phyloP scores from a whole-genome alignment of 768 basidiomycete species.

The Podaxis sp. region DNA sequence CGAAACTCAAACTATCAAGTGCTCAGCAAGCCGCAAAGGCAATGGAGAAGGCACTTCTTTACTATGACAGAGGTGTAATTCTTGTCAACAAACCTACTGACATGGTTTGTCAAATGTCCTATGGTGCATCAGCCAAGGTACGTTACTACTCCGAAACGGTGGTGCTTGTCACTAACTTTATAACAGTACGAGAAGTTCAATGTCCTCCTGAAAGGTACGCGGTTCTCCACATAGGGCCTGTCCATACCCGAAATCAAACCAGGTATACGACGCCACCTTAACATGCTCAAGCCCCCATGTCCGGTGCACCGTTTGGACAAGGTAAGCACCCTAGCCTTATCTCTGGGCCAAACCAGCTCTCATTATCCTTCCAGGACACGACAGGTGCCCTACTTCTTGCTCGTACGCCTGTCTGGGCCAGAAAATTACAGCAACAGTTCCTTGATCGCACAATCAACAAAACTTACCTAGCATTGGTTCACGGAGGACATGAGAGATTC shows the following conservation, averaged over 20 bases:
- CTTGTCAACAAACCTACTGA: constrained; percentile 63
- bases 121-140: constrained; percentile 20
- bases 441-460: constrained; percentile 46
- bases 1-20: not conserved
- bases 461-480: constrained; percentile 64
- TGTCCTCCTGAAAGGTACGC: constrained; percentile 34
- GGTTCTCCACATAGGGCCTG: not conserved
- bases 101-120: constrained; percentile 50
- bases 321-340: constrained; percentile 30
- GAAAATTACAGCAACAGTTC: constrained; percentile 58
- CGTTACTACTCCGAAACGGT: constrained; percentile 12
- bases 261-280: constrained; percentile 26
- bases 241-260: not conserved
- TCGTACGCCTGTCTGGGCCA: constrained; percentile 39
- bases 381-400: constrained; percentile 65
- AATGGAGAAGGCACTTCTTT: constrained; percentile 30
- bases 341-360: not conserved
- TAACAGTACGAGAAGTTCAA: constrained; percentile 28
- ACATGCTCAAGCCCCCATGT: constrained; percentile 31
- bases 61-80: constrained; percentile 53
- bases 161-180: not conserved
- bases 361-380: constrained; percentile 41
- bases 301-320: constrained; percentile 70
- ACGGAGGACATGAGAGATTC: constrained; percentile 51
- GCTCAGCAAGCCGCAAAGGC: not conserved